Conservation (phyloP, 495 filamentous ascomycete species). For the Penicillium coffeae region DNA sequence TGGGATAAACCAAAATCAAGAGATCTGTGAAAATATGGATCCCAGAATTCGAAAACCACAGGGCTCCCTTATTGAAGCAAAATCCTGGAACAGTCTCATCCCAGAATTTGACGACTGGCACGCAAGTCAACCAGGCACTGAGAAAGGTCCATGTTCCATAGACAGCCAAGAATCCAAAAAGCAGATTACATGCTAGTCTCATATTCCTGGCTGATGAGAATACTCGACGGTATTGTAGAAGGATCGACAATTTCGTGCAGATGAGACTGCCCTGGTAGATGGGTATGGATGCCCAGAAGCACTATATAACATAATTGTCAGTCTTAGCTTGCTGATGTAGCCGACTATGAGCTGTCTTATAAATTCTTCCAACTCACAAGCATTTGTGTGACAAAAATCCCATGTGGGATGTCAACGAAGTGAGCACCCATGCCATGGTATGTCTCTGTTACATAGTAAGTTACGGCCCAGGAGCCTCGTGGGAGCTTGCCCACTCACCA, state of each 20-base stretch:
- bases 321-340: neutral
- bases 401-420: slow-evolving; percentile 17
- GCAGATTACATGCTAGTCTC: slow-evolving; percentile 33
- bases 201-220: slow-evolving; percentile 35
- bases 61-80: slow-evolving; percentile 30
- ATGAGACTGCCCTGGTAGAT: slow-evolving; percentile 34
- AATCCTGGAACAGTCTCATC: slow-evolving; percentile 24
- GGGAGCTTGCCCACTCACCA: too few species aligned
- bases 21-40: slow-evolving; percentile 48
- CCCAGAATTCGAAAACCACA: slow-evolving; percentile 39
- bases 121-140: slow-evolving; percentile 34
- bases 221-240: slow-evolving; percentile 37
- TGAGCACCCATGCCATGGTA: slow-evolving; percentile 39
- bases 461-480: too few species aligned
- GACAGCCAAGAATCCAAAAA: slow-evolving; percentile 26
- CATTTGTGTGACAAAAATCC: slow-evolving; percentile 27
- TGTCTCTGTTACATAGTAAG: slow-evolving; percentile 25
- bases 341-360: too few species aligned
- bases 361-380: slow-evolving; percentile 17
- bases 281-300: slow-evolving; percentile 35
- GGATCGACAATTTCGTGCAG: slow-evolving; percentile 35
- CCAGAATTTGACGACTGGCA: slow-evolving; percentile 36
- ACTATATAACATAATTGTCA: slow-evolving; percentile 8
- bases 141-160: slow-evolving; percentile 39
- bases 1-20: slow-evolving; percentile 43